Base-by-base conservation (phyloP, 371 early-diverging fungal genomes). In the Mycotypha africana region DNA sequence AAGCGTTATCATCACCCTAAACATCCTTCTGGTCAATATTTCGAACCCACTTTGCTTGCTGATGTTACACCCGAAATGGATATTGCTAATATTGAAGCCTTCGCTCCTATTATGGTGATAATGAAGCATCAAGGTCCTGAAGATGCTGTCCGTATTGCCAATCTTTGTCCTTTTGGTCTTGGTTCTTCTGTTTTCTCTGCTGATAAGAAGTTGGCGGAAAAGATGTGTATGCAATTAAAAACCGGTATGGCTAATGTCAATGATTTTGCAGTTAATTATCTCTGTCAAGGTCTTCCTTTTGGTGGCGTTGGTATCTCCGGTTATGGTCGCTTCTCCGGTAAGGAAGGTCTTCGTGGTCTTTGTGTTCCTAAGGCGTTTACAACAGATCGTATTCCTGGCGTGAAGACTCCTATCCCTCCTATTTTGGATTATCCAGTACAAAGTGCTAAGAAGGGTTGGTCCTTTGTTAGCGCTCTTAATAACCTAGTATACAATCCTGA, bases 181-280 rank as follows among this genome's bases (percentile, higher is more conserved):
- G 89, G 89, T n/a, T 78, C 85, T 9, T 82, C 81, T 43, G 87
- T 91, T 7, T 91, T 90, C 55, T 85, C 89, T 2, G 69, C 76
- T 28, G 82, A 88, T 53, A 79, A 78, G 30, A 50, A 41, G 2
- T 64, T 78, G 30, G 92, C 79, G n/a, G 67, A 77, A 28, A 67
- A 69, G 14, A 70, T 92, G 49, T 75, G 83, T 22, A 62, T 78
- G 23, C 59, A 58, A n/a, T 65, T 92, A 41, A 76, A 78, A 47
- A 74, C 74, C 0, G 92, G 92, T 25, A 92, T 92, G 91, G 60
- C 81, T 47, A 92, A 92, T 40, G 69, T 91, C 53, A 92, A 92
- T 53, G 92, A 91, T 62, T 92, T 89, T 54, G 92, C 83, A 15
- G 84, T 83, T 53, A 90, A 86, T 47, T 92, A 92, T 46, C 74